These are phyloP conservation scores for Dissophora globulifera DNA, from an alignment of 192 early-diverging fungal species.

Conservation along the genomic window DNA sequence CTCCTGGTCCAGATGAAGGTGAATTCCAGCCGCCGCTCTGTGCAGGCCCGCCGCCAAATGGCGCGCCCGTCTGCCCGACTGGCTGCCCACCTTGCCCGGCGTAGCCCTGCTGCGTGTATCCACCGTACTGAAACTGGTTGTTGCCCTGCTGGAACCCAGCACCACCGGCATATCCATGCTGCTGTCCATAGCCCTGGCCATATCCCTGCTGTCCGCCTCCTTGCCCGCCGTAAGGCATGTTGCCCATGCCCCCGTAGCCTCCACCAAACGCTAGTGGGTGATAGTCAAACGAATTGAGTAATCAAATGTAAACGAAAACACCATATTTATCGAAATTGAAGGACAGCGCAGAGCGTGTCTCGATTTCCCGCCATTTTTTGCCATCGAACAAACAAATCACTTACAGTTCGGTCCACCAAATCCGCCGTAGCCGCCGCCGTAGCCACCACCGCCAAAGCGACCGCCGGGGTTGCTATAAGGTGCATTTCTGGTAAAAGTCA, in stretches of 20 bases:
- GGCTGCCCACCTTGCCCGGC: neutral
- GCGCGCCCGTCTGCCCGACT: neutral
- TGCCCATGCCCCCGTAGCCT: conserved; percentile 22
- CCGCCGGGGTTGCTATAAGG: neutral
- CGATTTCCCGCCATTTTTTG: conserved; percentile 41
- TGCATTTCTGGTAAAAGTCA: neutral
- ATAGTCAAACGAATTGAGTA: neutral
- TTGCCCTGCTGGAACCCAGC: conserved; percentile 11
- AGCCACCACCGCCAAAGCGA: conserved; percentile 23
- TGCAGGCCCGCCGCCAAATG: conserved; percentile 8
- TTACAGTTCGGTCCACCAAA: conserved; percentile 50
- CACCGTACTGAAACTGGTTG: conserved; percentile 25
- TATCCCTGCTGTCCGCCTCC: conserved; percentile 16
- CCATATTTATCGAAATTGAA: conserved; percentile 5
- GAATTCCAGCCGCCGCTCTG: conserved; percentile 17
- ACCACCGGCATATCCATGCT: conserved; percentile 15
- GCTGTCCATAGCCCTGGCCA: conserved; percentile 25
- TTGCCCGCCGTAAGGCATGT: conserved; percentile 23
- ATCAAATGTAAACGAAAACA: no score
- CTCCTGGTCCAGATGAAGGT: neutral
- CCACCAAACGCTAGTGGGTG: conserved; percentile 29
- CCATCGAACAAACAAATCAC: neutral
- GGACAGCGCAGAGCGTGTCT: neutral
- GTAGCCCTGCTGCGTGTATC: conserved; percentile 11
- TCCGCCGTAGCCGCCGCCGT: conserved; percentile 36